phyloP scores from a whole-genome alignment of 2,329 filamentous ascomycete species.

The Cladorrhinum sp. region DNA sequence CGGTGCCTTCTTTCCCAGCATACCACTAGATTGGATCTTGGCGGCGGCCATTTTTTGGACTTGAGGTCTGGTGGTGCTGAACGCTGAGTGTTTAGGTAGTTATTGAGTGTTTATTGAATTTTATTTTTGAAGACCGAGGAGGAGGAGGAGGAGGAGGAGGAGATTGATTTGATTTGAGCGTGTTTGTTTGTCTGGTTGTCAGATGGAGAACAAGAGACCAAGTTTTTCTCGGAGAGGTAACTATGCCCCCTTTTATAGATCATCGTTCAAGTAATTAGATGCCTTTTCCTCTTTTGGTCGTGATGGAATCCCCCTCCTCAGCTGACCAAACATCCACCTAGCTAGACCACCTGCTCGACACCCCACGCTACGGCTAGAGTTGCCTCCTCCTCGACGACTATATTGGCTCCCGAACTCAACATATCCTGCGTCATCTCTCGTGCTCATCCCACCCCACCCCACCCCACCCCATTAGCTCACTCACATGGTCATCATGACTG shows the following conservation, averaged over 20 bases:
- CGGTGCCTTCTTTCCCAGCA: neutral
- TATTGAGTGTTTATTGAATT: neutral
- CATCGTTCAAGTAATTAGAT: neutral
- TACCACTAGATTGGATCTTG: too few species aligned
- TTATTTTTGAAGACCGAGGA: too few species aligned
- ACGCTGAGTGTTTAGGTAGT: too few species aligned
- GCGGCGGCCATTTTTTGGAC: neutral
- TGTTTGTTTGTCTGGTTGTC: neutral
- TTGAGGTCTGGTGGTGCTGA: neutral
- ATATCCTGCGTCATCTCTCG: neutral
- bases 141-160: too few species aligned
- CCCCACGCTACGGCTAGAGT: neutral
- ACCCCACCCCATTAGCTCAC: too few species aligned
- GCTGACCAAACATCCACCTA: neutral
- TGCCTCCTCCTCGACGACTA: neutral
- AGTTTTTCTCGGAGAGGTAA: neutral
- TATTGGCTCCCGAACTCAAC: neutral
- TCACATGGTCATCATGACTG: neutral
- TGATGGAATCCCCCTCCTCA: neutral
- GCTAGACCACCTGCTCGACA: neutral
- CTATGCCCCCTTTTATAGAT: neutral
- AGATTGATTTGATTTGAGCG: neutral
- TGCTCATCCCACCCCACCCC: neutral
- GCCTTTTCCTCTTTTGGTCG: neutral
- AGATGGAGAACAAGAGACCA: neutral